phyloP scores from a whole-genome alignment of 2,329 filamentous ascomycete genomes.

The Botrytis tulipae region DNA sequence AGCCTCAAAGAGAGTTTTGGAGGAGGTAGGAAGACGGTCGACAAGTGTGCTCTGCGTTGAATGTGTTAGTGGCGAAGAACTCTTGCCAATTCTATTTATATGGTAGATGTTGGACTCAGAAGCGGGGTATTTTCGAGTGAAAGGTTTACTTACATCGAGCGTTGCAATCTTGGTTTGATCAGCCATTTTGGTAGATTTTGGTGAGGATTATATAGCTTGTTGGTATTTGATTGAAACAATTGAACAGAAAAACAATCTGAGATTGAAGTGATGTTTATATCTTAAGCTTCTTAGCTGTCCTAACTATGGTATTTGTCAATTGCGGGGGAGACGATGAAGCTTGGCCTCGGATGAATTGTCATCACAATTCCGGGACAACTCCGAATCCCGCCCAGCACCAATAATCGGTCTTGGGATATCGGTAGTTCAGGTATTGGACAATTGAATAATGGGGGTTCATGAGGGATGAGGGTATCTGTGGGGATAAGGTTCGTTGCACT shows the following conservation, averaged over 20 bases:
- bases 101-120: slow-evolving; percentile 20
- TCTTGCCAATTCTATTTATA: slow-evolving; percentile 16
- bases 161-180: slow-evolving; percentile 20
- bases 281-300: neutral
- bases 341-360: neutral
- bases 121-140: slow-evolving; percentile 10
- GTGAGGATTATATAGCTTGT: neutral
- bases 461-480: neutral
- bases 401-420: neutral
- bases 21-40: slow-evolving; percentile 67
- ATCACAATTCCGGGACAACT: slow-evolving; percentile 16
- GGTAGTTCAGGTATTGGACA: neutral
- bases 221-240: neutral
- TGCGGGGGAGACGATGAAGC: slow-evolving; percentile 10
- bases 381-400: slow-evolving; percentile 1
- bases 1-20: slow-evolving; percentile 72
- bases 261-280: neutral
- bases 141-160: slow-evolving; percentile 20
- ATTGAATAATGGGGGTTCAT: neutral
- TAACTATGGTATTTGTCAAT: neutral
- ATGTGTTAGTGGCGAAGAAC: slow-evolving; percentile 4
- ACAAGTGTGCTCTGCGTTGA: slow-evolving; percentile 58
- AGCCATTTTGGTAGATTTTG: slow-evolving; percentile 10
- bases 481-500: slow-evolving; percentile 3
- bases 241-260: neutral